phyloP scores from a whole-genome alignment of 2,329 filamentous ascomycete genomes.

The Clarireedia homoeocarpa region DNA sequence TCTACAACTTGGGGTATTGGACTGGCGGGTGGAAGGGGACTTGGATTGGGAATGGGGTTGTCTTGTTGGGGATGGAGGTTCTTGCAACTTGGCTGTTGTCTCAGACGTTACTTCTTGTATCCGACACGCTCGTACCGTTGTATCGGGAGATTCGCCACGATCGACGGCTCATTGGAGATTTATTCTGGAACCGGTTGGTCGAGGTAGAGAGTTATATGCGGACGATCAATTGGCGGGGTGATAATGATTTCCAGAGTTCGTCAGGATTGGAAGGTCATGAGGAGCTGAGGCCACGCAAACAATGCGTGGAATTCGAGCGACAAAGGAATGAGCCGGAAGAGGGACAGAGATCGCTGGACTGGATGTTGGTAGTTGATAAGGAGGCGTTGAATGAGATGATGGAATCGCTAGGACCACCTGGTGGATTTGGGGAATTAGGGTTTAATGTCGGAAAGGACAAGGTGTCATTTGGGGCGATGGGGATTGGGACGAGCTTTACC shows the following conservation, averaged over 20 bases:
- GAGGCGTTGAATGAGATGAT: slow-evolving; percentile 16
- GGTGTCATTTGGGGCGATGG: slow-evolving; percentile 13
- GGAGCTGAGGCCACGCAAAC: neutral
- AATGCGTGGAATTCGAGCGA: neutral
- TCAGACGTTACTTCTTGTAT: neutral
- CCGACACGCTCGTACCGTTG: neutral
- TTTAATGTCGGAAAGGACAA: slow-evolving; percentile 12
- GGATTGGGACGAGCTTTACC: slow-evolving; percentile 12
- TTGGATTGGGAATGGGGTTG: neutral
- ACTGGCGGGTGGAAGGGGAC: neutral
- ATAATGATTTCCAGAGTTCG: neutral
- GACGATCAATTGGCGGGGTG: neutral
- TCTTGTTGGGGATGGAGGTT: neutral
- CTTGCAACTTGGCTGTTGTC: neutral
- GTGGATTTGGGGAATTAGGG: slow-evolving; percentile 16
- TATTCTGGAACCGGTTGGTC: neutral
- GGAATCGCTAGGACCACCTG: slow-evolving; percentile 14
- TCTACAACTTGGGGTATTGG: slow-evolving; percentile 1
- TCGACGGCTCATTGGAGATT: neutral
- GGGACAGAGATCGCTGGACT: slow-evolving; percentile 8
- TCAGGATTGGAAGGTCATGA: neutral
- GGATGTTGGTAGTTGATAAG: slow-evolving; percentile 12
- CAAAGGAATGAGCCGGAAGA: slow-evolving; percentile 2
- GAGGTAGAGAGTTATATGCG: neutral
- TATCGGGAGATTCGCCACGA: neutral